Evolutionary conservation across 1,139 yeast genomes (phyloP), one percentile per base, ranked within the genome.

Genomic region (Sugiyamaella japonica): DNA sequence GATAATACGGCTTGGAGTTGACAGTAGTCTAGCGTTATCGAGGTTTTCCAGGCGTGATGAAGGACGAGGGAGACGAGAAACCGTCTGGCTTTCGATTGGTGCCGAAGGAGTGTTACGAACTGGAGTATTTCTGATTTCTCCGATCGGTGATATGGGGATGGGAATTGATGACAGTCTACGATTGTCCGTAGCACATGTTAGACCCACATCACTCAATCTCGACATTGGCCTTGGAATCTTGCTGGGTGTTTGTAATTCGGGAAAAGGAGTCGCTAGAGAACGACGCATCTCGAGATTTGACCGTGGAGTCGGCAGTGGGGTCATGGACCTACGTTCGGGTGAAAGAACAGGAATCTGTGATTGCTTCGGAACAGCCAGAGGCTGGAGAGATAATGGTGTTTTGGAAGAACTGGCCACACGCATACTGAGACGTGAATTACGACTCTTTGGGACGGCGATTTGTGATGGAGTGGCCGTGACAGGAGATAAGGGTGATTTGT

Each of bases 341-440:
- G 58, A 56, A 23, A 52, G 41, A 15, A 56, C 42, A 25, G 58
- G 58, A n/a, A 56, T 56, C 31, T 52, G 53, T 7, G 58, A 56
- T 8, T 49, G 52, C 28, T 34, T 41, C 9, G 47, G 37, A 10
- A 16, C 8, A 3, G 52, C 37, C 3, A 42, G 23, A 20, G 47
- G 41, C 20, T 15, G 46, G 3, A 49, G 41, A n/a, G n/a, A n/a
- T 4, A 46, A 20, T 4, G 51, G 39, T 17, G 39, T 2, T 2
- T 31, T 39, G 13, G 49, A 41, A 10, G 49, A 45, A 7, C 7
- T 7, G 3, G 50, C 38, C 10, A 8, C 16, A 8, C 41, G 15
- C 45, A 39, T 39, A 17, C 45, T 48, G 16, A 41, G 32, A 28
- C 38, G 6, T 5, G 51, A 48, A 31, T 29, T 29, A 9, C 51